Conservation (phyloP, 1,139 yeast species). For the Candida labiduridarum region DNA sequence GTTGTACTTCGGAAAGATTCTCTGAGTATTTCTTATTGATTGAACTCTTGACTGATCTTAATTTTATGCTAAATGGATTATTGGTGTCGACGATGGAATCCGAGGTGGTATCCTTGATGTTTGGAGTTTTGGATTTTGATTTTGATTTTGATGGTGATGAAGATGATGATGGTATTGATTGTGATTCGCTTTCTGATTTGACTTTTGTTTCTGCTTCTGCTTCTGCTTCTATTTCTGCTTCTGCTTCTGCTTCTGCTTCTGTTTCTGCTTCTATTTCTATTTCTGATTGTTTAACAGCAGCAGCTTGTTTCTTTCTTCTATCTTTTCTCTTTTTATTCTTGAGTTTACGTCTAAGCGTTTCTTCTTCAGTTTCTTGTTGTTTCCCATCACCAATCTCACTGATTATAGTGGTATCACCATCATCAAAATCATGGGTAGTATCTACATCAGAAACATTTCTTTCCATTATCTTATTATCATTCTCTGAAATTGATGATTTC, state of each 20-base stretch:
- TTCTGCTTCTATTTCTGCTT: not conserved
- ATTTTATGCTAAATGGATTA: conserved; percentile 31
- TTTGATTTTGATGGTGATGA: not conserved
- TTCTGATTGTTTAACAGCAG: not conserved
- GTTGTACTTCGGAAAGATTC: conserved; percentile 36
- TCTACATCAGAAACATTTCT: not conserved
- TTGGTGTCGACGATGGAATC: conserved; percentile 11
- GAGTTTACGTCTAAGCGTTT: conserved; percentile 2
- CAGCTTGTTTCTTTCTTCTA: conserved; percentile 6
- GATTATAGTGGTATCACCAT: not conserved
- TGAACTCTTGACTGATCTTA: conserved; percentile 32
- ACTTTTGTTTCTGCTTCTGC: no score
- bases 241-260: not conserved
- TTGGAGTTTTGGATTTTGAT: conserved; percentile 10
- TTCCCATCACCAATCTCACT: conserved; percentile 1
- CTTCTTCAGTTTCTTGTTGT: conserved; percentile 5
- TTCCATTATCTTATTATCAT: not conserved
- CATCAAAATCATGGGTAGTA: not conserved
- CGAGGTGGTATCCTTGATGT: not conserved
- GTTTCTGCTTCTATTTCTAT: not conserved
- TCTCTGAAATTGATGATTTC: not conserved
- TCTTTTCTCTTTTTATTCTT: conserved; percentile 8
- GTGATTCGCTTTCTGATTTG: no score
- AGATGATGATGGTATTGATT: no score
- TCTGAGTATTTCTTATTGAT: conserved; percentile 33